A percentile compares a stretch with the other conserved stretches of the same genome.
Conservation (phyloP, 768 basidiomycete genomes). For the Tylopilus rubrobrunneus region DNA sequence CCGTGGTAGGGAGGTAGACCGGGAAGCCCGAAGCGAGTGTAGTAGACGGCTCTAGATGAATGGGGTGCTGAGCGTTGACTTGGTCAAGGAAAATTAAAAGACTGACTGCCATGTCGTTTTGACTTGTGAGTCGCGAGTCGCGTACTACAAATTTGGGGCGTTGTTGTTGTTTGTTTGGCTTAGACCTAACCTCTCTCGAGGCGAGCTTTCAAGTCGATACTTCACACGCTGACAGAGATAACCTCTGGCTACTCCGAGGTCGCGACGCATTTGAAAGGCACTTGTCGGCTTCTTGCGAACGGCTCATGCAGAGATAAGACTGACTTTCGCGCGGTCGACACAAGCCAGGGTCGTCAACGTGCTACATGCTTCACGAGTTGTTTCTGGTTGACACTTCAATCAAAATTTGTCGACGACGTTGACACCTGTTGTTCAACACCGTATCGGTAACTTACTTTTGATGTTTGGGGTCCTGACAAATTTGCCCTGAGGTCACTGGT, state of each 20-base stretch:
- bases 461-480: background rate
- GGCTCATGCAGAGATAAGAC: no score
- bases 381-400: background rate
- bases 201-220: no score
- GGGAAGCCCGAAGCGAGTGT: slow-evolving; percentile 14
- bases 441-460: background rate
- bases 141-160: slow-evolving; percentile 15
- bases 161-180: slow-evolving; percentile 20
- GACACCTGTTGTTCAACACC: no score
- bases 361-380: background rate
- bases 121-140: background rate
- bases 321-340: background rate
- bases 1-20: slow-evolving; percentile 16
- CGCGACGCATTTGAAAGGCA: no score
- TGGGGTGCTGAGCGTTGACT: background rate
- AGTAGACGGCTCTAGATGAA: slow-evolving; percentile 21
- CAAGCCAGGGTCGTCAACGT: no score
- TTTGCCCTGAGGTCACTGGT: background rate
- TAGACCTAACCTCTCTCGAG: background rate
- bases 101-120: slow-evolving; percentile 28
- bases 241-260: no score
- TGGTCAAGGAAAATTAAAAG: background rate
- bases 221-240: no score
- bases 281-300: no score
- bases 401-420: background rate